Conservation (phyloP, 768 basidiomycete species). For the Suillus sp. region DNA sequence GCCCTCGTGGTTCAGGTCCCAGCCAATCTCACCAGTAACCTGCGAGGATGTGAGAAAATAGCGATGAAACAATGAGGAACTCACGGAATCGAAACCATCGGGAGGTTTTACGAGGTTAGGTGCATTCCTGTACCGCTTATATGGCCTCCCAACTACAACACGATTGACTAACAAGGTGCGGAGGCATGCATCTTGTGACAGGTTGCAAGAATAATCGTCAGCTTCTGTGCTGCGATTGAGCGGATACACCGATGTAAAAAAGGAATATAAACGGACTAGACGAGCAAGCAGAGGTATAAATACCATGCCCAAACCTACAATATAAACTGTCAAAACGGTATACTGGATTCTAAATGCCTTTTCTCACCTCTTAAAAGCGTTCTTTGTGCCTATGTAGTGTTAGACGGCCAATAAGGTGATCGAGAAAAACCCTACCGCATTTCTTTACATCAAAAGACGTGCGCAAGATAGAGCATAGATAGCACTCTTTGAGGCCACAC, state of each 20-base stretch:
- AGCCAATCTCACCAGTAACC: conserved; percentile 66
- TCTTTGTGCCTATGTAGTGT: conserved; percentile 45
- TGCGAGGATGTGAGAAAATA: conserved; percentile 26
- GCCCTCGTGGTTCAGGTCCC: conserved; percentile 62
- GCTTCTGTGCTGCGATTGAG: conserved; percentile 47
- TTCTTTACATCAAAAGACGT: conserved; percentile 60
- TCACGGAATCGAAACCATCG: conserved; percentile 60
- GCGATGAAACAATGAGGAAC: conserved; percentile 13
- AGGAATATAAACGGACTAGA: conserved; percentile 48
- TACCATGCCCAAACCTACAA: conserved; percentile 64
- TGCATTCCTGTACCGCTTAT: conserved; percentile 51
- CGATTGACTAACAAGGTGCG: conserved; percentile 59
- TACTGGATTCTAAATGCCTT: neutral
- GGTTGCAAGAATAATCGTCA: conserved; percentile 59
- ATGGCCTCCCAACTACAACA: conserved; percentile 64
- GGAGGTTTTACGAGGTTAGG: conserved; percentile 53
- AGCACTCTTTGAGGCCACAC: conserved; percentile 53
- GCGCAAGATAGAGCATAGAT: conserved; percentile 57
- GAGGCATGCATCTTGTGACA: conserved; percentile 41
- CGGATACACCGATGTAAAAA: neutral
- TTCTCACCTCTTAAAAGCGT: conserved; percentile 53
- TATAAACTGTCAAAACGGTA: neutral
- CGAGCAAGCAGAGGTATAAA: conserved; percentile 67
- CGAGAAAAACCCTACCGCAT: conserved; percentile 46
- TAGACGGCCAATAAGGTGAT: conserved; percentile 15